Evolutionary conservation across 192 early-diverging fungal species (phyloP), one percentile per base, ranked within the genome.

Genomic region (Lobosporangium transversale): DNA sequence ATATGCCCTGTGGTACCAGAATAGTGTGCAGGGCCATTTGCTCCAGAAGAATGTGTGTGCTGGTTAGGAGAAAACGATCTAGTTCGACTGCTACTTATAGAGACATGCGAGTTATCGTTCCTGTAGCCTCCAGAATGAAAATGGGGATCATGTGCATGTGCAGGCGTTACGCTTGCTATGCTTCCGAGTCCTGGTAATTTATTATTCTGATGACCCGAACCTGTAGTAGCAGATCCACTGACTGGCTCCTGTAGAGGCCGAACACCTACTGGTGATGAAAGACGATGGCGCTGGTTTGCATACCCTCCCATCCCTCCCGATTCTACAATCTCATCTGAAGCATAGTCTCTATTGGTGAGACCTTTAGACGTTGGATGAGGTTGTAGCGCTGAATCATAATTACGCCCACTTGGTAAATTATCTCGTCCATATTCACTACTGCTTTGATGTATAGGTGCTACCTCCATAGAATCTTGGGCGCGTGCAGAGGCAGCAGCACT

Each of bases 251-350:
- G 55, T 1, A 44, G n/a, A 0, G 73, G 63, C 20, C 73, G 64
- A 24, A 62, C 35, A n/a, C 73, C 73, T 4, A 62, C 26, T 2
- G 73, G 73, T 1, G 73, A 76, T 1, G 65, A 48, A 4, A 76
- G 47, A 18, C 63, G 73, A 36, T 62, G 64, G 8, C 59, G 73
- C n/a, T 66, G 64, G 24, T n/a, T 43, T 2, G 44, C 53, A 36
- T 62, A 67, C 29, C 58, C 64, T 23, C 58, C 52, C 0, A 66
- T 58, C 10, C 71, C 71, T 15, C 71, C 71, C 27, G 71, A 75
- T 31, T 76, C 73, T 65, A 76, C 62, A 2, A 76, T 65, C n/a
- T 76, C 73, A 45, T 76, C 73, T 20, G 58, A 44, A 7, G 73
- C 37, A 21, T 62, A 76, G 1, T 76, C 73, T 53, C 58, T 66